Percentiles rank a stretch among this genome's conserved stretches.
phyloP scores from a whole-genome alignment of 495 filamentous ascomycete species.

The Aspergillus biplanus region DNA sequence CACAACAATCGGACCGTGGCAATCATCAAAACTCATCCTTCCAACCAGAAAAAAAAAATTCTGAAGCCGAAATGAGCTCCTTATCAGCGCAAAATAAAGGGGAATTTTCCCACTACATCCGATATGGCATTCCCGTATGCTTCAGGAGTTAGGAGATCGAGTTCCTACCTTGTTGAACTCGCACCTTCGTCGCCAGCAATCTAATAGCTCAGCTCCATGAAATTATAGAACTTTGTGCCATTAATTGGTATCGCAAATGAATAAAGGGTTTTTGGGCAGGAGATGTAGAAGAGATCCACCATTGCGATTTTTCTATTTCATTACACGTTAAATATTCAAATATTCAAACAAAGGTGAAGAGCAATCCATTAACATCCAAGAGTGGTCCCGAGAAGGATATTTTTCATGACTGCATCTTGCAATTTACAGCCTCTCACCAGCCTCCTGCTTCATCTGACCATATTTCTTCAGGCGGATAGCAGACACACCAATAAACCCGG shows the following conservation, averaged over 20 bases:
- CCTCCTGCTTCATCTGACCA: slow-evolving; percentile 46
- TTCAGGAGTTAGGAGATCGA: no score
- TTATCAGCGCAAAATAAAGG: no score
- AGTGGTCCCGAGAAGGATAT: slow-evolving; percentile 9
- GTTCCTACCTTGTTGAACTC: no score
- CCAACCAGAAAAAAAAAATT: no score
- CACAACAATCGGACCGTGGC: neutral
- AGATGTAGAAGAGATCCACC: neutral
- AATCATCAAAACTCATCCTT: no score
- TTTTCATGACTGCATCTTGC: slow-evolving; percentile 12
- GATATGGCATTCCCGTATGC: no score
- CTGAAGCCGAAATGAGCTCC: no score
- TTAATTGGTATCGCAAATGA: no score
- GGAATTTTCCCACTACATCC: no score
- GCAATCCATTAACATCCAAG: neutral
- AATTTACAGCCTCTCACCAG: slow-evolving; percentile 22
- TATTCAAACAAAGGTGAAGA: neutral
- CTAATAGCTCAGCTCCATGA: no score
- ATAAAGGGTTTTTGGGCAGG: neutral
- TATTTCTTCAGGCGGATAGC: slow-evolving; percentile 92
- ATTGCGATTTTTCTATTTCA: slow-evolving; percentile 18
- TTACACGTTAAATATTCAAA: slow-evolving; percentile 22
- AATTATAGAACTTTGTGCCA: no score
- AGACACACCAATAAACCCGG: slow-evolving; percentile 81
- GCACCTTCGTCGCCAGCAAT: no score